These are phyloP conservation scores for Ambrosiella cleistominuta DNA, from an alignment of 2,329 filamentous ascomycete species.

Conservation along the genomic window DNA sequence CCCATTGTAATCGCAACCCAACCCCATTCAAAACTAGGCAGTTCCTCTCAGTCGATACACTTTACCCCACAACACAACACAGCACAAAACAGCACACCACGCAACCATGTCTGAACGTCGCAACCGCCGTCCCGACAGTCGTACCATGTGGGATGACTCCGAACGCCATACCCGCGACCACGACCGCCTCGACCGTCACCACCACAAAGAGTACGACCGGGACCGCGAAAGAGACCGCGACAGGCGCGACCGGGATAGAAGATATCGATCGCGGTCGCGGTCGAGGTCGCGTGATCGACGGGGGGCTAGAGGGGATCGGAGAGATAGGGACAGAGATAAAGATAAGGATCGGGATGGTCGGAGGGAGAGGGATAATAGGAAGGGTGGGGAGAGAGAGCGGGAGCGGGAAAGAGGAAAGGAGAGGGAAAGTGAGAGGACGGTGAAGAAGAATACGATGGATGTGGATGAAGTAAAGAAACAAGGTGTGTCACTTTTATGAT, in stretches of 20 bases:
- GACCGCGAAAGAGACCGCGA: constrained; percentile 14
- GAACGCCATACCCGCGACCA: constrained; percentile 22
- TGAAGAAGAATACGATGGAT: neutral
- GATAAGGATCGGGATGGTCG: constrained; percentile 16
- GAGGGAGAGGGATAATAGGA: constrained; percentile 14
- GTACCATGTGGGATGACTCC: constrained; percentile 43
- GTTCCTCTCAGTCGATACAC: no score
- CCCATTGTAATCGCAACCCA: no score
- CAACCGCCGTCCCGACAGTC: constrained; percentile 30
- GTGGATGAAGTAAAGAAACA: neutral
- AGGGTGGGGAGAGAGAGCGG: neutral
- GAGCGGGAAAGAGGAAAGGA: constrained; percentile 17
- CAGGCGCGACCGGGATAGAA: neutral
- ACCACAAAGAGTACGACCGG: constrained; percentile 16
- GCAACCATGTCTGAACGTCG: constrained; percentile 2
- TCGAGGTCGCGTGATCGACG: constrained; percentile 14
- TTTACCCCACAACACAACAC: no score
- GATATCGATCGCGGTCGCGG: constrained; percentile 6
- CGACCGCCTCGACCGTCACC: constrained; percentile 1
- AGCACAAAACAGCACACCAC: neutral
- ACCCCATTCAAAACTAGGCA: no score
- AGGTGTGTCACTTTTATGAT: neutral
- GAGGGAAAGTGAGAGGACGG: constrained; percentile 3
- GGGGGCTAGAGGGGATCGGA: constrained; percentile 14
- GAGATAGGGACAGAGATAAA: neutral